These are phyloP conservation scores for Coprinellus micaceus DNA, from an alignment of 768 basidiomycete species.

Conservation along the genomic window DNA sequence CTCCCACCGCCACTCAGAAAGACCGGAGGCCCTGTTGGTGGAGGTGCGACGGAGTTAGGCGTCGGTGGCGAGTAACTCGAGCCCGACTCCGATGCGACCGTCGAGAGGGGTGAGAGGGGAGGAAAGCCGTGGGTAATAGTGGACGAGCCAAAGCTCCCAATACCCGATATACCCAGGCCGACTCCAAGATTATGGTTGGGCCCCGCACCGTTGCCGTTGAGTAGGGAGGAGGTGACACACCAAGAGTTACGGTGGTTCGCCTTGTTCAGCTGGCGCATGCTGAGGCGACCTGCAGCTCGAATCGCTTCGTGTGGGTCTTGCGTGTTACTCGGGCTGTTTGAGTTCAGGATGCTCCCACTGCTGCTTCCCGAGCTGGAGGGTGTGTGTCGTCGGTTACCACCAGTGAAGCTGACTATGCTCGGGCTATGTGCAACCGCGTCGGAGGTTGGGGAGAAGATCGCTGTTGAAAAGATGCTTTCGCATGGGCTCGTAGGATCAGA, in stretches of 20 bases:
- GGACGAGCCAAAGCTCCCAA: background rate
- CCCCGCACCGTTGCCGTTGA: background rate
- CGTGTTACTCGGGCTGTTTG: background rate
- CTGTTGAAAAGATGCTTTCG: slow-evolving; percentile 22
- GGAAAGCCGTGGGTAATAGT: background rate
- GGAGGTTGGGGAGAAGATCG: slow-evolving; percentile 25
- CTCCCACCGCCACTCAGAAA: background rate
- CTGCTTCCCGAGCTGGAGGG: slow-evolving; percentile 6
- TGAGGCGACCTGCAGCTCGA: background rate
- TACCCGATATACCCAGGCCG: background rate
- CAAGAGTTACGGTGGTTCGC: slow-evolving; percentile 2
- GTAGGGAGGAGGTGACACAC: background rate
- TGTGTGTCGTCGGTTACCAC: slow-evolving; percentile 8
- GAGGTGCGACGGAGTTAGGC: background rate
- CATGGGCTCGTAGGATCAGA: slow-evolving; percentile 16
- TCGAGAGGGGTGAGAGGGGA: background rate
- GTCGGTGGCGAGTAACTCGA: background rate
- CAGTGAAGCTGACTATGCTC: slow-evolving; percentile 9
- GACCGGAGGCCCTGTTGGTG: background rate
- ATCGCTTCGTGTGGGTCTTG: background rate
- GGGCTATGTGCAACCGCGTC: slow-evolving; percentile 13
- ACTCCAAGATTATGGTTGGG: background rate
- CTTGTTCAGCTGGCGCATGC: slow-evolving; percentile 1
- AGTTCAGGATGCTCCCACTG: background rate
- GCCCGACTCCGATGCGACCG: background rate